Conservation (phyloP, 2,329 filamentous ascomycete species). For the Penicillium aurantiogriseum region DNA sequence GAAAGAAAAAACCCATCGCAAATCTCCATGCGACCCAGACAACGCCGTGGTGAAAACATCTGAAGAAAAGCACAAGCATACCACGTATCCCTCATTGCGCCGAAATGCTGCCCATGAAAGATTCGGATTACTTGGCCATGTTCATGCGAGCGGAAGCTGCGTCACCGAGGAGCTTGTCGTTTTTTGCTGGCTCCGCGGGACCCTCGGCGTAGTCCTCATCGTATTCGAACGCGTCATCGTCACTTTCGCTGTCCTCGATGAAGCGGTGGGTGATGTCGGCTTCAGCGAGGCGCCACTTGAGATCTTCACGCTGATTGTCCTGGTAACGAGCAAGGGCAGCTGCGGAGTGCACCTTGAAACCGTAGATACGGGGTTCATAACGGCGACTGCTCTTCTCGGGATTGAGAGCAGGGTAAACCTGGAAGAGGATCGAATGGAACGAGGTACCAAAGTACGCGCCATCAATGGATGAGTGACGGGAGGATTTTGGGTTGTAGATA, state of each 20-base stretch:
- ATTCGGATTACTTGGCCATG: conserved; percentile 30
- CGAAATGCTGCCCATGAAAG: conserved; percentile 21
- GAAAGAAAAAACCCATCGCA: conserved; percentile 22
- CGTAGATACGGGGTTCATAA: conserved; percentile 88
- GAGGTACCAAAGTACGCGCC: conserved; percentile 97
- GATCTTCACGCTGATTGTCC: conserved; percentile 72
- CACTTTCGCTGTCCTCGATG: conserved; percentile 64
- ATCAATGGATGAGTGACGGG: conserved; percentile 90
- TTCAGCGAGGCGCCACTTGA: conserved; percentile 73
- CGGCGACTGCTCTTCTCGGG: conserved; percentile 81
- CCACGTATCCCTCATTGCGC: conserved; percentile 29
- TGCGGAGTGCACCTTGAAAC: conserved; percentile 90
- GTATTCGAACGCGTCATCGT: conserved; percentile 53
- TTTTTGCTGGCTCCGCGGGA: conserved; percentile 38
- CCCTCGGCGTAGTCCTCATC: conserved; percentile 21
- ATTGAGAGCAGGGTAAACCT: conserved; percentile 89
- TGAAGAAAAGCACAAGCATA: conserved; percentile 19
- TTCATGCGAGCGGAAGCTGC: conserved; percentile 40
- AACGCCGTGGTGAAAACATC: conserved; percentile 31
- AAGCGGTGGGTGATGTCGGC: conserved; percentile 73
- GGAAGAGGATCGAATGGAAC: conserved; percentile 99
- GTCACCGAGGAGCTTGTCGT: conserved; percentile 28
- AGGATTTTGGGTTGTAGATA: conserved; percentile 97
- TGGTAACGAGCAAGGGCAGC: conserved; percentile 92
- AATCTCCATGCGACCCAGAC: conserved; percentile 20